Base-by-base conservation (phyloP, 1,284 basidiomycete species). In the Filobasidium uniguttulatum region DNA sequence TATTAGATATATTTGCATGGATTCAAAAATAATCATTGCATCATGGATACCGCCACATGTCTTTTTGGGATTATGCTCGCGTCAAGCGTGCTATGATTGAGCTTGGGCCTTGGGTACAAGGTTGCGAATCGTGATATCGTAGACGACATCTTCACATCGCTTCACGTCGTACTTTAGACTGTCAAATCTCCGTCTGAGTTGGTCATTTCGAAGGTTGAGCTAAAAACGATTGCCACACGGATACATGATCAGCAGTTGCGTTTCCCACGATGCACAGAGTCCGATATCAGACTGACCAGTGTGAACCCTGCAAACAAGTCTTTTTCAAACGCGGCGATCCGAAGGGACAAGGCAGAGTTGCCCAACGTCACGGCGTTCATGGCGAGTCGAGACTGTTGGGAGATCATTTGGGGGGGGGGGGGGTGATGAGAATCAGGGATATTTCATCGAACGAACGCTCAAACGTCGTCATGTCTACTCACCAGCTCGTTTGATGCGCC, bases 91-190 rank as follows among this genome's bases (percentile, higher is more conserved):
- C n/a, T n/a, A n/a, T n/a, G n/a, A n/a, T n/a, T n/a, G n/a, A n/a
- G n/a, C 31, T n/a, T 33, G 9, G 31, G 10, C 31, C 37, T 43
- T 43, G 9, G 55, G 44, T 4, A 41, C 60, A 43, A 66, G 50
- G 15, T 63, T 64, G 38, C 67, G 44, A 22, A 70, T 51, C 3
- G 66, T 68, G 34, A 70, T 55, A 49, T 70, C 68, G 50, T 69
- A 71, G 45, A 71, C 66, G 7, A 71, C 69, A 52, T 69, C 66
- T 58, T 71, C 69, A 52, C 68, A 70, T 36, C 64, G 56, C 59
- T 70, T 70, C 35, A 71, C 54, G 48, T 70, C 69, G 56, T 70
- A 71, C 55, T 71, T 71, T 51, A 71, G 57, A 44, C 65, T 66
- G 58, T 71, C 69, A 47, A 71, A 71, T 46, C 64, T 61, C 30